phyloP scores from a whole-genome alignment of 257 asterid genomes.

The Marsdenia floribunda region DNA sequence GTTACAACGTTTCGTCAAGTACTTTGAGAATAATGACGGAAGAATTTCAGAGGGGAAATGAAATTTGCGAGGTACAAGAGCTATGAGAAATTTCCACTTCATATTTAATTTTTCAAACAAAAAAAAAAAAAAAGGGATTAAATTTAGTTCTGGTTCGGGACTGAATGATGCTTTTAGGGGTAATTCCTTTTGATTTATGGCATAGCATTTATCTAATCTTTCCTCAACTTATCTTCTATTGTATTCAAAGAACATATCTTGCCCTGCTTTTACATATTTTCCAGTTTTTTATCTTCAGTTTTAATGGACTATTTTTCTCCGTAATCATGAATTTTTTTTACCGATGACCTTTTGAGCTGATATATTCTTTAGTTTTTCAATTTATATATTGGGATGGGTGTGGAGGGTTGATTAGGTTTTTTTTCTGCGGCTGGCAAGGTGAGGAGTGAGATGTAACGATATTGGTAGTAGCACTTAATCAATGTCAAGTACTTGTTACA shows the following conservation, averaged over 20 bases:
- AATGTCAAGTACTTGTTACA: background rate
- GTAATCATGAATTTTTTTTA: background rate
- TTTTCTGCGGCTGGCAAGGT: background rate
- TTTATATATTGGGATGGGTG: background rate
- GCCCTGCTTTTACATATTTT: background rate
- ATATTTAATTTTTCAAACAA: background rate
- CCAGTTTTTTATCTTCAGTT: background rate
- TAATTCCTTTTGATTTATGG: background rate
- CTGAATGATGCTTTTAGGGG: background rate
- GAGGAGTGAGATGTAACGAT: background rate
- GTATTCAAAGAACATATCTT: background rate
- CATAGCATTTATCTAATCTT: background rate
- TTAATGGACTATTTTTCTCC: background rate
- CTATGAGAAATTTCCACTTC: background rate
- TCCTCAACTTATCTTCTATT: background rate
- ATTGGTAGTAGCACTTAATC: background rate
- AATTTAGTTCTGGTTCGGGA: background rate
- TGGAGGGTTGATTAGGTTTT: background rate
- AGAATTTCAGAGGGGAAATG: slow-evolving; percentile 37
- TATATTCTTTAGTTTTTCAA: background rate
- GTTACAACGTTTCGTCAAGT: slow-evolving; percentile 42
- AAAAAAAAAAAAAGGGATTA: too few species aligned
- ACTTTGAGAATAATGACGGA: slow-evolving; percentile 41
- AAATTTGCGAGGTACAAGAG: slow-evolving; percentile 33
- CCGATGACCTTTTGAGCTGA: background rate